phyloP scores from a whole-genome alignment of 2,329 filamentous ascomycete species.

The Diplodia seriata region DNA sequence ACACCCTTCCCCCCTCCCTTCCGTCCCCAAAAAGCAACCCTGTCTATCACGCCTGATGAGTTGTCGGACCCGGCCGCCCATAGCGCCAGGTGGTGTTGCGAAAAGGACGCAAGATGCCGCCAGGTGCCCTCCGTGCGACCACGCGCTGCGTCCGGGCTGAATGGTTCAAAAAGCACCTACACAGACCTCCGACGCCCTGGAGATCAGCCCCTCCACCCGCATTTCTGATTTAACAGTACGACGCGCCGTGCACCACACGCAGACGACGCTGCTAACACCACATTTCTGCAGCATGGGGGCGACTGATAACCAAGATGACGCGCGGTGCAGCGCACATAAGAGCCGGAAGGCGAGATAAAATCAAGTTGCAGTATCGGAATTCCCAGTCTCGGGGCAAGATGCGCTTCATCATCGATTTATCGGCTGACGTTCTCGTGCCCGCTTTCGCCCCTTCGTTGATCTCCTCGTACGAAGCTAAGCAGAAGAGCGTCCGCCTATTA shows the following conservation, averaged over 20 bases:
- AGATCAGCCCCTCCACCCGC: not conserved
- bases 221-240: conserved; percentile 11
- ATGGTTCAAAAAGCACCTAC: not conserved
- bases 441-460: not conserved
- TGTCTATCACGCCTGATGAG: conserved; percentile 17
- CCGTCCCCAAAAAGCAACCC: not conserved
- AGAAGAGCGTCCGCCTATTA: not conserved
- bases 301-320: conserved; percentile 10
- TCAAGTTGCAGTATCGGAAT: conserved; percentile 8
- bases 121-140: conserved; percentile 16
- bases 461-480: conserved; percentile 14
- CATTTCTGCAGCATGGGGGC: conserved; percentile 20
- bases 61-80: conserved; percentile 20
- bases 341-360: not conserved
- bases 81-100: conserved; percentile 16
- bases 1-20: not conserved
- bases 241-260: not conserved
- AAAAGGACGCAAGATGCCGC: conserved; percentile 2
- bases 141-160: not conserved
- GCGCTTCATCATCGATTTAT: not conserved
- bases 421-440: not conserved
- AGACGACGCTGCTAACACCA: not conserved
- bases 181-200: not conserved
- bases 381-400: not conserved
- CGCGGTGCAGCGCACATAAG: not conserved